These are phyloP conservation scores for Setaria italica DNA, from an alignment of 202 grass and related monocot species.

Conservation along the genomic window DNA sequence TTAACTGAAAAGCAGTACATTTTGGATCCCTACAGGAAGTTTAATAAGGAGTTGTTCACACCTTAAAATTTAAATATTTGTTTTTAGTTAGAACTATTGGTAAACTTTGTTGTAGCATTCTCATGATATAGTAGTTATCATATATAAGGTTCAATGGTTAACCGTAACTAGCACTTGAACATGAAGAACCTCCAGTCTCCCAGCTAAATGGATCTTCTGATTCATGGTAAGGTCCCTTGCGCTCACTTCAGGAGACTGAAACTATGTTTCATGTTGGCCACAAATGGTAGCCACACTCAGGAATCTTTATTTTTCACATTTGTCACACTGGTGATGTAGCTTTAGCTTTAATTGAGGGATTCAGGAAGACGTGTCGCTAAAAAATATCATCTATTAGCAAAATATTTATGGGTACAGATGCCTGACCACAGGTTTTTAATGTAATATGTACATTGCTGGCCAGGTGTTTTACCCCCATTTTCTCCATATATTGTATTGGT, in stretches of 20 bases:
- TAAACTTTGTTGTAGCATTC: too few species aligned
- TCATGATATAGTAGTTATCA: too few species aligned
- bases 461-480: not conserved
- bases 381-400: slow-evolving; percentile 7
- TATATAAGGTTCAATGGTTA: too few species aligned
- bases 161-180: too few species aligned
- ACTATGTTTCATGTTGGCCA: slow-evolving; percentile 9
- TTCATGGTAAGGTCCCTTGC: too few species aligned
- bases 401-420: not conserved
- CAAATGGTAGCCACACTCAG: not conserved
- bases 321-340: not conserved
- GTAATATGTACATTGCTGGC: not conserved
- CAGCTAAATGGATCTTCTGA: too few species aligned
- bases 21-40: not conserved
- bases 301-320: not conserved
- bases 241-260: not conserved
- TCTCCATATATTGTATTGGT: not conserved
- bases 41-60: not conserved
- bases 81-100: not conserved
- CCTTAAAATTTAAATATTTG: not conserved
- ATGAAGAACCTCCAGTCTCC: too few species aligned
- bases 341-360: slow-evolving; percentile 4
- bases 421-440: not conserved
- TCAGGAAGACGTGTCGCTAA: not conserved
- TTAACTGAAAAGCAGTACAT: not conserved